These are phyloP conservation scores for Suillus paluster DNA, from an alignment of 768 basidiomycete species.

Conservation along the genomic window DNA sequence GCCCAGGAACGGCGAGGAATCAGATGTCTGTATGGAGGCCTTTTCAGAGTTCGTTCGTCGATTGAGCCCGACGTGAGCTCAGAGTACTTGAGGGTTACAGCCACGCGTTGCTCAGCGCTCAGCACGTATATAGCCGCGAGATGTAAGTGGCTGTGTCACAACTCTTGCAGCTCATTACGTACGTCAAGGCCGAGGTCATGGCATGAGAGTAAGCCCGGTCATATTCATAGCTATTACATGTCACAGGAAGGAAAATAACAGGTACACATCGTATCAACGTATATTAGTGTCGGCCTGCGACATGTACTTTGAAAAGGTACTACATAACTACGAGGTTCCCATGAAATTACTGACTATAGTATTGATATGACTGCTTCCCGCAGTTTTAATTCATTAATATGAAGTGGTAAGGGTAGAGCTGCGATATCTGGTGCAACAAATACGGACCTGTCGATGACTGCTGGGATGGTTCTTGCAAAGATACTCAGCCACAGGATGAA, in stretches of 20 bases:
- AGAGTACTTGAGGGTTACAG: not conserved
- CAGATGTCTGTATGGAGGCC: not conserved
- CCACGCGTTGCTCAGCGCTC: slow-evolving; percentile 1
- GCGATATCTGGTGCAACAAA: slow-evolving; percentile 51
- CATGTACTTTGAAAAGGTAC: not conserved
- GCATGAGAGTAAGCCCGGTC: too few species aligned
- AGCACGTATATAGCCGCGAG: not conserved
- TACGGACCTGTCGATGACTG: slow-evolving; percentile 49
- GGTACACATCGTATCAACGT: too few species aligned
- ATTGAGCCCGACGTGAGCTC: not conserved
- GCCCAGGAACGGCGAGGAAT: not conserved
- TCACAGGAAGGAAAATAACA: too few species aligned
- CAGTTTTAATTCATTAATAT: not conserved
- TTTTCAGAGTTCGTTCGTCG: not conserved
- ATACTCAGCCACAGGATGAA: slow-evolving; percentile 48
- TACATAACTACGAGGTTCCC: too few species aligned
- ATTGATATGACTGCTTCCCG: not conserved
- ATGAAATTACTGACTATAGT: not conserved
- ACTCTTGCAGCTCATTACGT: not conserved
- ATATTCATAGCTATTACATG: too few species aligned
- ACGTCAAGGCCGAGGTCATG: too few species aligned
- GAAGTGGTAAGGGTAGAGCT: slow-evolving; percentile 15
- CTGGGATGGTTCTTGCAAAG: slow-evolving; percentile 47
- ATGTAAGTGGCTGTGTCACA: slow-evolving; percentile 3
- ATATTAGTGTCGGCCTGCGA: too few species aligned